Base-by-base conservation (phyloP, 1,139 yeast species). In the Geotrichum australiense region DNA sequence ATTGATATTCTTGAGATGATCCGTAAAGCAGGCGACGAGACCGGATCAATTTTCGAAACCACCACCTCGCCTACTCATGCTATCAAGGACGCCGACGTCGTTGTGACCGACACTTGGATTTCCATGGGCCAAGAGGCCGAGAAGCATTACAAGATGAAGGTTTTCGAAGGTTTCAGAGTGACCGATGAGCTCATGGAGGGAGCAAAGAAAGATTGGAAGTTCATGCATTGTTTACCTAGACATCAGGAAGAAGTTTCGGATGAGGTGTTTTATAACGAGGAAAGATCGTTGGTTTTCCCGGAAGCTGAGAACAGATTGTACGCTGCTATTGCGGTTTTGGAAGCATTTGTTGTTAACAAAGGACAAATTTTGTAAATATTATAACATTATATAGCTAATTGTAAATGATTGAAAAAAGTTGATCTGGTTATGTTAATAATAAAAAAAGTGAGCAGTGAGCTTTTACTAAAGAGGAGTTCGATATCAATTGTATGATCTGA, bases 61-160 rank as follows among this genome's bases (percentile, higher is more conserved):
- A 73, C 82, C 4, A 76, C 80, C 53, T 86, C 84, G 54, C 94
- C 98, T 3, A 56, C 66, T 14, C 67, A 58, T 14, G 96, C 97
- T 0, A 76, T 86, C 45, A 69, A 71, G 41, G 69, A 71, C 49
- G 87, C 98, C 2, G 76, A 89, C 57, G 70, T 91, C 29, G 63
- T 91, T 18, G 98, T 91, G 38, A 91, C 98, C n/a, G 98, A 91
- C 56, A 91, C 98, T 3, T 91, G 95, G 80, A 78, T 91, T 27
- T 89, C 97, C 1, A 91, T 91, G 98, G 98, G 98, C 47, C 91
- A 91, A 68, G 98, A 91, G 62, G 65, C 73, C 5, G 91, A 89
- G 61, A 83, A 78, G 53, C 69, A 62, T 35, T 68, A 71, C 46
- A 84, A 89, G 50, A 68, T 91, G 54, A 70, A 78, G 58, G 91